Evolutionary conservation across 2,329 filamentous ascomycete species (phyloP).

Genomic region (Capronia coronata): DNA sequence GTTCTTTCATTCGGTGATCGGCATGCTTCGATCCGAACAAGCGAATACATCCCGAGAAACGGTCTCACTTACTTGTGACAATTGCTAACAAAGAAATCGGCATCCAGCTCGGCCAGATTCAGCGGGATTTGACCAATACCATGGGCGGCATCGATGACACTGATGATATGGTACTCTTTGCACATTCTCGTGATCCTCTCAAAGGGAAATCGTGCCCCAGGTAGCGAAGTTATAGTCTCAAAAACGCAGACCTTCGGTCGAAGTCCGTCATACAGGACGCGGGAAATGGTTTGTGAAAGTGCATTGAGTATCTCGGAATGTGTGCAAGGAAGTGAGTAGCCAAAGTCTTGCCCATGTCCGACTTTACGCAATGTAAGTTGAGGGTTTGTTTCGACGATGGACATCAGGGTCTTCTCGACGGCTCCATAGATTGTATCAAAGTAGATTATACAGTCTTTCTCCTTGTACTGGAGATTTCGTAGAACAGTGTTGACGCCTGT

Average conservation of each 20-base stretch:
- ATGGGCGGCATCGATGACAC: conserved; percentile 78
- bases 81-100: conserved; percentile 83
- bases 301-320: conserved; percentile 58
- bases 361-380: conserved; percentile 48
- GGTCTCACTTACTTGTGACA: conserved; percentile 58
- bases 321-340: conserved; percentile 60
- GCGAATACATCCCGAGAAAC: no score
- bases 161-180: conserved; percentile 60
- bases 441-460: conserved; percentile 55
- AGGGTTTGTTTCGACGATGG: conserved; percentile 60
- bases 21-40: no score
- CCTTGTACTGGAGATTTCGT: conserved; percentile 64
- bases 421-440: conserved; percentile 74
- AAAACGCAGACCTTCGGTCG: conserved; percentile 64
- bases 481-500: conserved; percentile 67
- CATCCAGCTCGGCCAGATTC: conserved; percentile 59
- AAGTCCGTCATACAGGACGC: conserved; percentile 52
- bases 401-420: conserved; percentile 67
- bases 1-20: no score
- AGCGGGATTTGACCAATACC: conserved; percentile 71
- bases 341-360: conserved; percentile 30
- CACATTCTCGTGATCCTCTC: conserved; percentile 60
- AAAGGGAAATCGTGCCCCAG: conserved; percentile 74
- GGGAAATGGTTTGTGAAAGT: conserved; percentile 55
- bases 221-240: conserved; percentile 72